A percentile compares a stretch with the other conserved stretches of the same genome.
Evolutionary conservation across 768 basidiomycete genomes (phyloP).

Genomic region (Hirschioporus abietinus): DNA sequence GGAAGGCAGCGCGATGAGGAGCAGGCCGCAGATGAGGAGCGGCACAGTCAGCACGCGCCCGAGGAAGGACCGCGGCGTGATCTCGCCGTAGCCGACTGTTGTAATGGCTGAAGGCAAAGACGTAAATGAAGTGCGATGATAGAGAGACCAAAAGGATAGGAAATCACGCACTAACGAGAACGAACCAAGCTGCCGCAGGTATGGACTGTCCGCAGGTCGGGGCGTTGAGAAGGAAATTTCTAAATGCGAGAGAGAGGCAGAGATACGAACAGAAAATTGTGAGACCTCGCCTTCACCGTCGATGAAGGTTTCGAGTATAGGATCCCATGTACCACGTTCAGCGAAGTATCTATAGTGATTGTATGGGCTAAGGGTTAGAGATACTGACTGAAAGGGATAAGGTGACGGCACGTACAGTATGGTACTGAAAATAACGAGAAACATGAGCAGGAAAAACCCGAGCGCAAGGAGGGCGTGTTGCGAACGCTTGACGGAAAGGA

Average conservation of each 20-base stretch:
- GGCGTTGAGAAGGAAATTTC: not conserved
- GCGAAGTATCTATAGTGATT: conserved; percentile 64
- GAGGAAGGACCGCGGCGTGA: conserved; percentile 83
- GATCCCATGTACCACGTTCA: conserved; percentile 89
- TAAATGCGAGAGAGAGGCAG: not conserved
- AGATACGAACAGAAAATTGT: conserved; percentile 58
- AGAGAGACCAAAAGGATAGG: not conserved
- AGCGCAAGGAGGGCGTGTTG: conserved; percentile 85
- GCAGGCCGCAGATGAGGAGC: conserved; percentile 78
- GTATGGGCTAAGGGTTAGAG: not conserved
- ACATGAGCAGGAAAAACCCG: conserved; percentile 84
- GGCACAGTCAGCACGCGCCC: conserved; percentile 84
- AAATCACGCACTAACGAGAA: conserved; percentile 73
- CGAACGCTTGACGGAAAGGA: conserved; percentile 77
- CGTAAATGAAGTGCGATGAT: not conserved
- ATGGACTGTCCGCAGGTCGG: conserved; percentile 54
- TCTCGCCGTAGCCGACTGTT: conserved; percentile 90
- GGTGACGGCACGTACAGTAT: conserved; percentile 47
- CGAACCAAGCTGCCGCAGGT: conserved; percentile 78
- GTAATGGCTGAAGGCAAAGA: conserved; percentile 57
- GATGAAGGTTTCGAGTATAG: conserved; percentile 70
- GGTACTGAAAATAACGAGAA: conserved; percentile 83
- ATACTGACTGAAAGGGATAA: not conserved
- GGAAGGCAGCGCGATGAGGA: conserved; percentile 85
- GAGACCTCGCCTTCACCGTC: conserved; percentile 81